A percentile compares a stretch with the other conserved stretches of the same genome.
Conservation (phyloP, 768 basidiomycete species). For the Naematelia aurantialba region DNA sequence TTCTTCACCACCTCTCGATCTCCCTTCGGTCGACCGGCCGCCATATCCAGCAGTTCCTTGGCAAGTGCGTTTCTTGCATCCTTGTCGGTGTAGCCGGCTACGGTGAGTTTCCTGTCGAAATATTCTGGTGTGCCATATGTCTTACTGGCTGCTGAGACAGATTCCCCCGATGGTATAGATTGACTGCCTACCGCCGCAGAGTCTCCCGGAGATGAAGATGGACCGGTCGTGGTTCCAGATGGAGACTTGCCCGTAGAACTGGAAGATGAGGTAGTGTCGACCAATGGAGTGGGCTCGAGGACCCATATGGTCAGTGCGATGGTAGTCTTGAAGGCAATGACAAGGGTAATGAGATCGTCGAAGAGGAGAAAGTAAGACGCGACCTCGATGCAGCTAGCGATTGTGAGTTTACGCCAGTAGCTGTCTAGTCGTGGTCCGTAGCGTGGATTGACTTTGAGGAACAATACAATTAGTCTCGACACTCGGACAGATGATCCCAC, state of each 20-base stretch:
- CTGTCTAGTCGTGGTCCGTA: conserved; percentile 21
- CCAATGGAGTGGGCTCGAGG: neutral
- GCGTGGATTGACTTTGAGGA: neutral
- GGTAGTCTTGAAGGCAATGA: conserved; percentile 36
- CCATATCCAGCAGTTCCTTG: neutral
- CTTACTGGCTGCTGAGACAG: neutral
- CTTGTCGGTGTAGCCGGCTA: neutral
- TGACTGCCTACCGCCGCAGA: too few species aligned
- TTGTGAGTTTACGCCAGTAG: conserved; percentile 33
- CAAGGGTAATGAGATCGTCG: conserved; percentile 33
- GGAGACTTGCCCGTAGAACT: neutral
- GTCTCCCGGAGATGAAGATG: too few species aligned
- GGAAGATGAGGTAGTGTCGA: neutral
- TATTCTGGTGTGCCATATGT: neutral
- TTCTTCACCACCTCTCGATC: neutral
- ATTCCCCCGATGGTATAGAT: too few species aligned
- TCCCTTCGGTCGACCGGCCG: neutral
- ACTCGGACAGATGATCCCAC: neutral
- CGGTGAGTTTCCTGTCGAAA: neutral
- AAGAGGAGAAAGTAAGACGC: conserved; percentile 27
- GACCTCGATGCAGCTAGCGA: conserved; percentile 21
- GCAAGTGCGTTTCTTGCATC: neutral
- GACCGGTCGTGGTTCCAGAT: too few species aligned
- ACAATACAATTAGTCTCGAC: too few species aligned
- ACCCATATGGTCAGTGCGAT: conserved; percentile 24